Evolutionary conservation across 306 rosid genomes (phyloP).

Genomic region (Myrica gale): DNA sequence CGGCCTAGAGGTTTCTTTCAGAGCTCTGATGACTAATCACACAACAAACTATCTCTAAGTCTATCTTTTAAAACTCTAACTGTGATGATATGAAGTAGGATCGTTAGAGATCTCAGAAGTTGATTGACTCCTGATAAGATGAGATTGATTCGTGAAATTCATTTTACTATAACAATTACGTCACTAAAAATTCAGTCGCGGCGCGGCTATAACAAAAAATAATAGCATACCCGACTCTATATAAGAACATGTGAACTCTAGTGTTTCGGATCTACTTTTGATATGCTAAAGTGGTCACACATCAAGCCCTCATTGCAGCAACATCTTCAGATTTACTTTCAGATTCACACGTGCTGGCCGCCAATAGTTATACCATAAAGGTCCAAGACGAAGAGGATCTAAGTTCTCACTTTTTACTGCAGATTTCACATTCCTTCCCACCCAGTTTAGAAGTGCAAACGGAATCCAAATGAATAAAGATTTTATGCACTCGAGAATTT

Average conservation of each 20-base stretch:
- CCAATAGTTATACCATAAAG: constrained; percentile 32
- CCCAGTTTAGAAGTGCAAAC: constrained; percentile 26
- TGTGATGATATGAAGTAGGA: no score
- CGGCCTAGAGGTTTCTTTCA: no score
- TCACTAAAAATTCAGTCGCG: no score
- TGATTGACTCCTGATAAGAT: no score
- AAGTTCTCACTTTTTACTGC: constrained; percentile 36
- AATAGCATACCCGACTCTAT: no score
- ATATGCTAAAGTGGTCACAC: background rate
- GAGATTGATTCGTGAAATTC: no score
- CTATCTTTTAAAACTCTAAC: no score
- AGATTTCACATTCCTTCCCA: constrained; percentile 42
- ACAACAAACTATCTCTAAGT: no score
- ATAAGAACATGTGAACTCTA: background rate
- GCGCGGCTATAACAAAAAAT: no score
- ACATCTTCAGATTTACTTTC: constrained; percentile 29
- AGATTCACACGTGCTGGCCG: constrained; percentile 26
- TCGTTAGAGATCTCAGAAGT: no score
- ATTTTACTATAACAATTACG: no score
- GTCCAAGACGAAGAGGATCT: constrained; percentile 36
- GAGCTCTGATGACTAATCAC: no score
- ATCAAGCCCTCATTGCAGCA: constrained; percentile 7
- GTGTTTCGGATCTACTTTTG: background rate
- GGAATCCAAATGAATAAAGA: constrained; percentile 34
- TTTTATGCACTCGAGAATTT: constrained; percentile 31